Percentiles rank a stretch among this genome's conserved stretches.
Conservation (phyloP, 257 asterid species). For the Paulownia fortunei region DNA sequence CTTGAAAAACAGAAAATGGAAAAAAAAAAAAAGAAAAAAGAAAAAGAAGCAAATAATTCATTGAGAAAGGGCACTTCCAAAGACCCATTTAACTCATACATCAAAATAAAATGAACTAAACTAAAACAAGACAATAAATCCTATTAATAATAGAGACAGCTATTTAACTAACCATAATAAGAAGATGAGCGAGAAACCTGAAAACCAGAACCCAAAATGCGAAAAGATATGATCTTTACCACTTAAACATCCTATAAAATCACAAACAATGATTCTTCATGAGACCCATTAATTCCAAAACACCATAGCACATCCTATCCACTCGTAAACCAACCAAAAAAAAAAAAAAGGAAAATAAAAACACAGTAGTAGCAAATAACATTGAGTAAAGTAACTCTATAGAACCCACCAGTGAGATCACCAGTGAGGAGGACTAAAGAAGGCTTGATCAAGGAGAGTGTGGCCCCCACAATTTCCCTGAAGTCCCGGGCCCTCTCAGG, state of each 20-base stretch:
- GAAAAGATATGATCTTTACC: slow-evolving; percentile 25
- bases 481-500: slow-evolving; percentile 82
- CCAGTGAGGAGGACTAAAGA: slow-evolving; percentile 93
- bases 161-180: background rate
- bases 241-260: background rate
- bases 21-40: too few relatives aligned
- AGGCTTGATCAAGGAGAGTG: slow-evolving; percentile 85
- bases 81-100: background rate
- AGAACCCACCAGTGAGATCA: slow-evolving; percentile 84
- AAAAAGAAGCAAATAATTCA: background rate
- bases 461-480: slow-evolving; percentile 62
- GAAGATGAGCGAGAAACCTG: background rate
- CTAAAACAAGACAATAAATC: slow-evolving; percentile 11
- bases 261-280: background rate
- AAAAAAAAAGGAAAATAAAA: background rate
- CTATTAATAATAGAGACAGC: background rate
- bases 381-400: background rate
- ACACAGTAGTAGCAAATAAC: background rate
- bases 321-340: background rate
- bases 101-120: slow-evolving; percentile 4
- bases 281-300: background rate
- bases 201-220: slow-evolving; percentile 19
- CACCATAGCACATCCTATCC: background rate
- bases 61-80: background rate
- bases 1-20: background rate